Evolutionary conservation across 2,329 filamentous ascomycete genomes (phyloP).

Genomic region (Apiospora phragmitis): DNA sequence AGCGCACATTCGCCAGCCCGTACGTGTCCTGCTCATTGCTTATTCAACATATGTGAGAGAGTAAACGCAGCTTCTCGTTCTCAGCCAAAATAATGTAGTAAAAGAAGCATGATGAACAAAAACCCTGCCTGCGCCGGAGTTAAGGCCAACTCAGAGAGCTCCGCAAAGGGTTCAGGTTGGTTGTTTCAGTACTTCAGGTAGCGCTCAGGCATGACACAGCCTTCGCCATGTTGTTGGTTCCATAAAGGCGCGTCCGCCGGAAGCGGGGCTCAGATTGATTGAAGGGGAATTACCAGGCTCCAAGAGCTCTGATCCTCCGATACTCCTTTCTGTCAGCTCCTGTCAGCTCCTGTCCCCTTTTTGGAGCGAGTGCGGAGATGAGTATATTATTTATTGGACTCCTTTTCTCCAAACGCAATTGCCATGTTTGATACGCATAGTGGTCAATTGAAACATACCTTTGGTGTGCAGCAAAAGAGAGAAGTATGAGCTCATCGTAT

Average conservation of each 20-base stretch:
- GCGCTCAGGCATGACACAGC: not conserved
- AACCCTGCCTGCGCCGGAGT: not conserved
- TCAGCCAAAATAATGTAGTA: not conserved
- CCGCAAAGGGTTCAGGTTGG: not conserved
- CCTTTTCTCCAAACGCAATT: not conserved
- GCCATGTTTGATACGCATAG: not conserved
- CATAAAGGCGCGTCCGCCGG: not conserved
- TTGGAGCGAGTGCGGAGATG: not conserved
- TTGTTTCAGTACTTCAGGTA: constrained; percentile 3
- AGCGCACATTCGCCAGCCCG: not conserved
- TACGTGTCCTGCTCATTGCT: not conserved
- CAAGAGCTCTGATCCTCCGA: not conserved
- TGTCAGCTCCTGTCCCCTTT: not conserved
- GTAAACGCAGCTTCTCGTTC: not conserved
- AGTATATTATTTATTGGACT: not conserved
- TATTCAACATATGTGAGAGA: not conserved
- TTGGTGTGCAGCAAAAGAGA: not conserved
- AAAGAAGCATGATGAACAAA: not conserved
- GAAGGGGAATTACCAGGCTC: not conserved
- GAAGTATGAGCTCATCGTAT: not conserved
- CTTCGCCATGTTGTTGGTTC: not conserved
- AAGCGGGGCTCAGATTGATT: not conserved
- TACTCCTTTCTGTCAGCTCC: not conserved
- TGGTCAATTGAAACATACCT: not conserved
- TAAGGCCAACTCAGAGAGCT: not conserved